Evolutionary conservation across 208 protist species (phyloP).

Genomic region (Trypanosoma rangeli): DNA sequence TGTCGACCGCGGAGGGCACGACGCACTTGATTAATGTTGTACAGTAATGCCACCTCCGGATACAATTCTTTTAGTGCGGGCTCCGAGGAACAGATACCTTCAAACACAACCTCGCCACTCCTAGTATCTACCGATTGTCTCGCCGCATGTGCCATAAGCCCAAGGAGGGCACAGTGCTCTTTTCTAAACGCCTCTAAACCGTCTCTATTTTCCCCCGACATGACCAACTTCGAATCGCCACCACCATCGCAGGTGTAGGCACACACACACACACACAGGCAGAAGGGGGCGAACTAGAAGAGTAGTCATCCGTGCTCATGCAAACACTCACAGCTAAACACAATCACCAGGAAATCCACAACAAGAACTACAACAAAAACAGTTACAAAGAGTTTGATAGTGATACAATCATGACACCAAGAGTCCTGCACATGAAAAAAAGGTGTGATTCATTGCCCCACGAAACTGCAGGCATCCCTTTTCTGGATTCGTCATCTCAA

Average conservation of each 20-base stretch:
- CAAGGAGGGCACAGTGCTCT: slow-evolving; percentile 40
- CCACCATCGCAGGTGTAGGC: neutral
- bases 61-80: slow-evolving; percentile 33
- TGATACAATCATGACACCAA: neutral
- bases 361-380: slow-evolving; percentile 7
- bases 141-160: slow-evolving; percentile 43
- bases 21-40: slow-evolving; percentile 47
- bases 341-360: neutral
- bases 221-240: neutral
- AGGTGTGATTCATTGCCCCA: too few species aligned
- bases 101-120: slow-evolving; percentile 29
- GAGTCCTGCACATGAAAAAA: neutral
- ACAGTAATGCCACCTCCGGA: slow-evolving; percentile 56
- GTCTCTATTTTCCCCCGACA: neutral
- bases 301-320: neutral
- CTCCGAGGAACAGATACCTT: slow-evolving; percentile 17
- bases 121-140: slow-evolving; percentile 28
- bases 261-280: neutral
- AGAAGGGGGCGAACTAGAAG: neutral
- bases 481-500: neutral
- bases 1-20: slow-evolving; percentile 51
- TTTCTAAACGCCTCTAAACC: slow-evolving; percentile 25
- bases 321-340: neutral
- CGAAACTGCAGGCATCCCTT: too few species aligned
- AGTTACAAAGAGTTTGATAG: neutral